Evolutionary conservation across 2,329 filamentous ascomycete genomes (phyloP), one percentile per base, ranked within the genome.

Genomic region (Beauveria bassiana): DNA sequence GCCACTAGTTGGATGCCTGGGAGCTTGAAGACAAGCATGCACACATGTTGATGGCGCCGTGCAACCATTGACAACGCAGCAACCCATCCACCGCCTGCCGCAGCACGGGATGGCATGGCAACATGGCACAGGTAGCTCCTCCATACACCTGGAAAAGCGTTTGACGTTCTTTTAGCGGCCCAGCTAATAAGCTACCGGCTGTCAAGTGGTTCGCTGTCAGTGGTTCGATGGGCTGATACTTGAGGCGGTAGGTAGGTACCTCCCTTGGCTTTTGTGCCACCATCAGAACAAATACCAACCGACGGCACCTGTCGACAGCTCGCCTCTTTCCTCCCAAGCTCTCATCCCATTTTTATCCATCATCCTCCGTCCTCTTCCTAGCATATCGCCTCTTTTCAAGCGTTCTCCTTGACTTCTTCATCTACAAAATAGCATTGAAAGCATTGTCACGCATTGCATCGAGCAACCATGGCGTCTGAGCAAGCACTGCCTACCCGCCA

Each of bases 401-500:
- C 28, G 3, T n/a, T 52, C 28, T 20, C 8, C 28, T 20, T 40
- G 5, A 9, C 43, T 26, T n/a, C 18, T 14, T 38, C 22, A 4
- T 26, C 10, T 43, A 40, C 31, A 31, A 34, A 61, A 24, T 12
- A 51, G 5, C 40, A 53, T 24, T 49, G 18, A 34, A 20, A 53
- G 12, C 46, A 53, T 53, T 3, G 5, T 49, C 47, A 49, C 20
- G 6, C 40, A 59, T 45, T 38, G 6, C 47, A 47, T 42, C 22
- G 3, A 49, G 7, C 38, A 61, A n/a, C 43, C 59, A 75, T 75
- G 73, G 68, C 72, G 63, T 70, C 71, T 61, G 69, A 75, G 60
- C 71, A 71, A 56, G 68, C 68, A 62, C 64, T 84, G 57, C 80
- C 83, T 58, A 76, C 78, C 46, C 84, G 91, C 66, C 87, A 96